These are phyloP conservation scores for Talaromyces sp. DNA, from an alignment of 2,329 filamentous ascomycete species.

Conservation along the genomic window DNA sequence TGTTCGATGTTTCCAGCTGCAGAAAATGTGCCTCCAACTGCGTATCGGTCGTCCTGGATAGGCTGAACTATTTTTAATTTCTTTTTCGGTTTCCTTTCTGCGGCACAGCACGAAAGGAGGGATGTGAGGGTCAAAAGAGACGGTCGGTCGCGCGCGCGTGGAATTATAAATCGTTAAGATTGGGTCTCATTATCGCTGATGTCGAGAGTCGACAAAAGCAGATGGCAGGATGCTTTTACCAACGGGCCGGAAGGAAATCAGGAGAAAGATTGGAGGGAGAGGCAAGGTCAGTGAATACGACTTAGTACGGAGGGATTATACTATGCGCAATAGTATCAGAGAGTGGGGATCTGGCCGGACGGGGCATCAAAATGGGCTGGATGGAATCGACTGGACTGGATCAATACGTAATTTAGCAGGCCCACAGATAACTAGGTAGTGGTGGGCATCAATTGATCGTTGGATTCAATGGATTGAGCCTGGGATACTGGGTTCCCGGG, in stretches of 20 bases:
- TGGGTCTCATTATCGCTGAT: background rate
- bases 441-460: background rate
- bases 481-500: background rate
- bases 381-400: background rate
- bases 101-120: background rate
- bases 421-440: background rate
- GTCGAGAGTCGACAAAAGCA: background rate
- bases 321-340: background rate
- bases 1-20: background rate
- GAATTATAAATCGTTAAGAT: background rate
- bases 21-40: no score
- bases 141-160: background rate
- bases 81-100: background rate
- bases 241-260: background rate
- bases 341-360: constrained; percentile 1
- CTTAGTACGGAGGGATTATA: background rate
- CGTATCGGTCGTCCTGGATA: background rate
- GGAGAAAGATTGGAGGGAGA: background rate
- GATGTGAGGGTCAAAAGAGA: background rate
- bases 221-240: background rate
- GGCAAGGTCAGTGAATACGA: background rate
- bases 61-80: background rate
- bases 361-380: background rate
- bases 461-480: background rate
- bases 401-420: background rate